These are phyloP conservation scores for Biscogniauxia mediterranea DNA, from an alignment of 2,329 filamentous ascomycete genomes.

Conservation along the genomic window DNA sequence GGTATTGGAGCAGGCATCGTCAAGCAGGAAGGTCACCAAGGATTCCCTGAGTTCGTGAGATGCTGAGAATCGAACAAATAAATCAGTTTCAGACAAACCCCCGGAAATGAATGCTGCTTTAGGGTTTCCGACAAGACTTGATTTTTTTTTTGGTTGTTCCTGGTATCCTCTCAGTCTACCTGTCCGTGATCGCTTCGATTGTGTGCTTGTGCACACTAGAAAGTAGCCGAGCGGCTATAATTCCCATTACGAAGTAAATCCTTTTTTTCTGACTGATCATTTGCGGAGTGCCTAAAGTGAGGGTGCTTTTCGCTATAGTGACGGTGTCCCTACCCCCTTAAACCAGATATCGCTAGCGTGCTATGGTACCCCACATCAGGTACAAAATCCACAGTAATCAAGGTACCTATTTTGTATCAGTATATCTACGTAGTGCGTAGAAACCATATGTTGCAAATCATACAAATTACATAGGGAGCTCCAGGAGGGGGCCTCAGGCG, in stretches of 20 bases:
- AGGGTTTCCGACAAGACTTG: neutral
- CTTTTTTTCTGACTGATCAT: neutral
- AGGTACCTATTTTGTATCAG: no score
- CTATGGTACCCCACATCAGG: no score
- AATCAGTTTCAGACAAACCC: neutral
- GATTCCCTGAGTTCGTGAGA: neutral
- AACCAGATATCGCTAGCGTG: no score
- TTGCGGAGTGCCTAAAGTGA: no score
- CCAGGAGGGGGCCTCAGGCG: no score
- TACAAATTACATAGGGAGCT: no score
- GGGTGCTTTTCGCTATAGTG: no score
- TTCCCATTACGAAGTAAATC: neutral
- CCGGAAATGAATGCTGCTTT: neutral
- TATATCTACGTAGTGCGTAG: no score
- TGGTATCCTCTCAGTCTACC: neutral
- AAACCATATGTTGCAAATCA: no score
- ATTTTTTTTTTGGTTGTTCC: neutral
- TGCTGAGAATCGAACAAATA: neutral
- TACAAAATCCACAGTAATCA: no score
- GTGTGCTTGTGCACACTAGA: neutral
- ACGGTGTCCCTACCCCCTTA: no score
- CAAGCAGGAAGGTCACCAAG: conserved; percentile 1
- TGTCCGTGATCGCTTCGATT: neutral
- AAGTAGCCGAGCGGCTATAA: neutral
- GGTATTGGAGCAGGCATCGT: neutral